Conservation (phyloP, 2,329 filamentous ascomycete species). For the Cladosporium sp. region DNA sequence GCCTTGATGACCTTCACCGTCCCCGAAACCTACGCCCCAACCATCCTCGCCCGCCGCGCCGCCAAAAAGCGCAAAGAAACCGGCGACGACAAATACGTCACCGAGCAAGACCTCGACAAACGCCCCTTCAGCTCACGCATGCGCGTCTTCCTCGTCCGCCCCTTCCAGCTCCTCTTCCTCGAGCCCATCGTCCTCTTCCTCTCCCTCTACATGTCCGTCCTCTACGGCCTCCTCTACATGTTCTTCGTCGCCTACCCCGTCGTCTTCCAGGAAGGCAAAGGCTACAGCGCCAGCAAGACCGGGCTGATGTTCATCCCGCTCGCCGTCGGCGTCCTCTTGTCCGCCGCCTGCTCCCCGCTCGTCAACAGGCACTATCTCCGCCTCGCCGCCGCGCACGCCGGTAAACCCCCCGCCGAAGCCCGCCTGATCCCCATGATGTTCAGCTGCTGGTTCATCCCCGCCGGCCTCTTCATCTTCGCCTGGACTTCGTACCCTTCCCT, state of each 20-base stretch:
- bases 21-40: constrained; percentile 81
- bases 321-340: constrained; percentile 34
- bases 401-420: constrained; percentile 48
- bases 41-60: constrained; percentile 63
- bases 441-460: constrained; percentile 42
- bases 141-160: constrained; percentile 68
- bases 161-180: constrained; percentile 76
- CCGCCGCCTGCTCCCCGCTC: constrained; percentile 19
- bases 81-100: constrained; percentile 62
- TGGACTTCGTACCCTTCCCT: constrained; percentile 45
- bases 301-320: constrained; percentile 41
- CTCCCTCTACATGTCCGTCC: constrained; percentile 58
- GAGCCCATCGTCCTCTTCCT: constrained; percentile 84
- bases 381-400: constrained; percentile 14
- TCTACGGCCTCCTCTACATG: constrained; percentile 67
- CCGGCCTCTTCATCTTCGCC: constrained; percentile 48
- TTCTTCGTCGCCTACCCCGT: constrained; percentile 62
- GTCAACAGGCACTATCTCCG: constrained; percentile 17
- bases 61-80: constrained; percentile 64
- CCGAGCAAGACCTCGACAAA: constrained; percentile 72
- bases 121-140: constrained; percentile 64
- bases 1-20: constrained; percentile 79
- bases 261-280: constrained; percentile 73
- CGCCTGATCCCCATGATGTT: constrained; percentile 45
- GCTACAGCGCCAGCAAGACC: constrained; percentile 56